These are phyloP conservation scores for Geoglossum cookeanum DNA, from an alignment of 2,329 filamentous ascomycete species.

Conservation along the genomic window DNA sequence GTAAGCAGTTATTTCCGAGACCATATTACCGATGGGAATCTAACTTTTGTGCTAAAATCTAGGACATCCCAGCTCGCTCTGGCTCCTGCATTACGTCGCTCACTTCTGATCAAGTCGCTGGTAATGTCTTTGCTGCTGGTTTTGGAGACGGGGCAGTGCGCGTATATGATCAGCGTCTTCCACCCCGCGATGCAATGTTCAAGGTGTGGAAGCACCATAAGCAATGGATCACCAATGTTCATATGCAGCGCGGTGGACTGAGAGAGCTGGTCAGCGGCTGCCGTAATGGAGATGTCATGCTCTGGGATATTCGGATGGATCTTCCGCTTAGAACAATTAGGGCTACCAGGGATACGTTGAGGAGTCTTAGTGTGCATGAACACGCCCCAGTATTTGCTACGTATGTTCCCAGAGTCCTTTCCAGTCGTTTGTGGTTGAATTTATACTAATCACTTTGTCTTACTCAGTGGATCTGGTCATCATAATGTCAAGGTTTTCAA, in stretches of 20 bases:
- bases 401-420: slow-evolving; percentile 35
- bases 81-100: slow-evolving; percentile 90
- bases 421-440: slow-evolving; percentile 1
- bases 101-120: slow-evolving; percentile 94
- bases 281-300: slow-evolving; percentile 76
- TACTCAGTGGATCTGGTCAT: slow-evolving; percentile 58
- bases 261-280: slow-evolving; percentile 81
- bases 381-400: slow-evolving; percentile 90
- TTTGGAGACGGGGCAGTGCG: slow-evolving; percentile 91
- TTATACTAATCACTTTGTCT: slow-evolving; percentile 3
- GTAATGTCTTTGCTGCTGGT: slow-evolving; percentile 86
- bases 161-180: slow-evolving; percentile 77
- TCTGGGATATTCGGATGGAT: slow-evolving; percentile 92
- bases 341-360: slow-evolving; percentile 57
- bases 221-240: slow-evolving; percentile 89
- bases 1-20: slow-evolving; percentile 19
- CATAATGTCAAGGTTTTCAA: slow-evolving; percentile 89
- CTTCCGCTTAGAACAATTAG: slow-evolving; percentile 53
- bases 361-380: slow-evolving; percentile 83
- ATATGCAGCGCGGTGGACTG: slow-evolving; percentile 89
- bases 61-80: slow-evolving; percentile 84
- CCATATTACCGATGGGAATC: not conserved
- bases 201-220: slow-evolving; percentile 92
- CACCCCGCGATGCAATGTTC: slow-evolving; percentile 78
- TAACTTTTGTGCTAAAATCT: slow-evolving; percentile 5